A percentile compares a stretch with the other conserved stretches of the same genome.
Evolutionary conservation across 306 rosid genomes (phyloP).

Genomic region (Vigna unguiculata): DNA sequence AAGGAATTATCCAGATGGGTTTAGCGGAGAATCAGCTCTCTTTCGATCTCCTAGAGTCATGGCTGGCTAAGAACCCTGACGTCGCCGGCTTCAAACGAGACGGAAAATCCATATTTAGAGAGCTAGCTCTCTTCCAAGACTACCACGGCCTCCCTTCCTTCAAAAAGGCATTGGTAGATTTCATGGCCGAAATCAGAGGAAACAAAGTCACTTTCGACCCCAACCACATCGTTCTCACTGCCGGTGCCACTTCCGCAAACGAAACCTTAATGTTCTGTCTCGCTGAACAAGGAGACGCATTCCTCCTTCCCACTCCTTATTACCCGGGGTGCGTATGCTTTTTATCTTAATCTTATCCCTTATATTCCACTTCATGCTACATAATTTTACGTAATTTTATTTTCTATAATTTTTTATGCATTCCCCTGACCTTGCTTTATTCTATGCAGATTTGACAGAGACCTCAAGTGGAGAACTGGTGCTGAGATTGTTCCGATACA

Average conservation of each 20-base stretch:
- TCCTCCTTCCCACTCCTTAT: constrained; percentile 87
- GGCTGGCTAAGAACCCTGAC: constrained; percentile 85
- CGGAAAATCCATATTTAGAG: constrained; percentile 82
- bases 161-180: constrained; percentile 78
- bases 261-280: constrained; percentile 87
- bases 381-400: neutral
- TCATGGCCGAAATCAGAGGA: constrained; percentile 84
- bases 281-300: constrained; percentile 72
- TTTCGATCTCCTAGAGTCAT: constrained; percentile 81
- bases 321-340: constrained; percentile 69
- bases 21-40: constrained; percentile 97
- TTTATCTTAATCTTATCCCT: neutral
- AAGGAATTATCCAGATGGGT: constrained; percentile 96
- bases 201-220: constrained; percentile 71
- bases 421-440: constrained; percentile 45
- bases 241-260: constrained; percentile 87
- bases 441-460: constrained; percentile 76
- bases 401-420: neutral
- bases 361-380: neutral
- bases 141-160: constrained; percentile 88
- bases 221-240: constrained; percentile 72
- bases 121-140: constrained; percentile 95
- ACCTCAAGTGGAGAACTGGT: constrained; percentile 84
- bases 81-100: constrained; percentile 70
- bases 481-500: constrained; percentile 85